Conservation (phyloP, 768 basidiomycete genomes). For the Tricholoma sp. region DNA sequence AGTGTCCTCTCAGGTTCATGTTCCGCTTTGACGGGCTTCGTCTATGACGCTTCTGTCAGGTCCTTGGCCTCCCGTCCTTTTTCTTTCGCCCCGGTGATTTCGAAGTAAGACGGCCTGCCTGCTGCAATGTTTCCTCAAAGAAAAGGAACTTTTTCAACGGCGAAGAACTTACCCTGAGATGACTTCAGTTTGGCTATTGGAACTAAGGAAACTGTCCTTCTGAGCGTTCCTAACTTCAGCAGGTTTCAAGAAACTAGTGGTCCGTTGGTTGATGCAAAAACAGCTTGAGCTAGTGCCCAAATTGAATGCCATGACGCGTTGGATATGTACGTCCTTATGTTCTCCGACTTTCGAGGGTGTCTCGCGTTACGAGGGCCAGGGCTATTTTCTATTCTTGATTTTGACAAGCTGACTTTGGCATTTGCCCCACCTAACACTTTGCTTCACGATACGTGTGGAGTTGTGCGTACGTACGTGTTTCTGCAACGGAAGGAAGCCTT, state of each 20-base stretch:
- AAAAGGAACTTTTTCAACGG: neutral
- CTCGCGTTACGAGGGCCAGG: neutral
- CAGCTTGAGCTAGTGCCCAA: neutral
- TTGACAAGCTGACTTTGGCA: neutral
- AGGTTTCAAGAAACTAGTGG: neutral
- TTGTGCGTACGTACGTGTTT: neutral
- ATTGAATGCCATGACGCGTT: neutral
- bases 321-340: neutral
- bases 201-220: neutral
- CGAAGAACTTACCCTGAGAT: neutral
- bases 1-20: no score
- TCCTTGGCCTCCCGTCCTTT: neutral
- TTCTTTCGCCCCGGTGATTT: neutral
- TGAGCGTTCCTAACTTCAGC: neutral
- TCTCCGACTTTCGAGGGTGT: neutral
- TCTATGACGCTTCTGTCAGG: no score
- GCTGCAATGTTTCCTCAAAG: neutral
- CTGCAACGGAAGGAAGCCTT: neutral
- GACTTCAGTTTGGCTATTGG: neutral
- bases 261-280: neutral
- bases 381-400: no score
- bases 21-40: no score
- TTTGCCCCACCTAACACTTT: neutral
- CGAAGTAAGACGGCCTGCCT: neutral
- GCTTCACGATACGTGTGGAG: neutral